Evolutionary conservation across 2,329 filamentous ascomycete species (phyloP), one percentile per base, ranked within the genome.

Genomic region (Xylaria sp.): DNA sequence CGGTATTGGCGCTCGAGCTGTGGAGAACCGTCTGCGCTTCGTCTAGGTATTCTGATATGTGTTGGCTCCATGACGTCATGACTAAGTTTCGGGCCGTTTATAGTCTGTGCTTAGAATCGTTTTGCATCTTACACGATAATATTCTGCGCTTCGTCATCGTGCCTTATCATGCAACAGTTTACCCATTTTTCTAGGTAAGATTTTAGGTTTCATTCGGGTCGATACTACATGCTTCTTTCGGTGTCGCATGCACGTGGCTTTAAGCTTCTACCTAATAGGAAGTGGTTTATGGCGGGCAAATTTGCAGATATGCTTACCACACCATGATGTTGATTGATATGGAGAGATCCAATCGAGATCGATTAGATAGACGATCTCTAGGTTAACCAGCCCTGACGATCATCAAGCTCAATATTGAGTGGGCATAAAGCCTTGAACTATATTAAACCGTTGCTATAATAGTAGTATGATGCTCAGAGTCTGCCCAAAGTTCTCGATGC

Each of bases 291-390:
- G 42, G n/a, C 42, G 42, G 42, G 39, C 7, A 58, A 47, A 8
- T 17, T 17, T 39, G 53, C 36, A 1, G 8, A 6, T 3, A 60
- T 32, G 27, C 11, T 24, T 11, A 30, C 17, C 30, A 61, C 19
- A 34, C 14, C 9, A 56, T 36, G 21, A 36, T 42, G 27, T 34
- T 51, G 39, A 51, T 24, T 14, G 2, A 21, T 21, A 30, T n/a
- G 8, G 32, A 57, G 59, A 57, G 9, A 64, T 50, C 51, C 21
- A 53, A 32, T 58, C 54, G 19, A 64, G 45, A 5, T 58, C 19
- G 14, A 27, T 51, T 51, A 30, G 27, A n/a, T 19, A 11, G 21
- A 58, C 17, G 54, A 53, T 53, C 34, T 30, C 34, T 24, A 17
- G 19, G 6, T n/a, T 65, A 12, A 27, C 32, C 2, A 6, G 34